Evolutionary conservation across 306 rosid genomes (phyloP).

Genomic region (Purshia tridentata): DNA sequence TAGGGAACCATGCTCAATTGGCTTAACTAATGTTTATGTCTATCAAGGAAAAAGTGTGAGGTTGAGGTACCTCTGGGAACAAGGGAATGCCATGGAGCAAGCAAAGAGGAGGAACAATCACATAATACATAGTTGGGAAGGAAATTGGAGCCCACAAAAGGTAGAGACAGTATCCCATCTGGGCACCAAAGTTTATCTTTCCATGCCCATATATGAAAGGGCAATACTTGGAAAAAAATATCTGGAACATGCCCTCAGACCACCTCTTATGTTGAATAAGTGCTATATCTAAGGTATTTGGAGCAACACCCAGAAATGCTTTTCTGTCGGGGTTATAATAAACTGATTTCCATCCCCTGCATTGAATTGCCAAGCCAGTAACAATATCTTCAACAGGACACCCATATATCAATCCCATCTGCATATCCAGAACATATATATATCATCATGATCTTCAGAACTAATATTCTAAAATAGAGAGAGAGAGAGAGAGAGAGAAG

Average conservation of each 20-base stretch:
- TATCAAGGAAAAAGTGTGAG: neutral
- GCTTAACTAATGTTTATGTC: neutral
- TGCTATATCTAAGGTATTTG: slow-evolving; percentile 45
- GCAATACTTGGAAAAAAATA: slow-evolving; percentile 66
- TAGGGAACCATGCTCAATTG: neutral
- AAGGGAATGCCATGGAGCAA: slow-evolving; percentile 49
- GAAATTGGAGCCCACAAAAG: slow-evolving; percentile 75
- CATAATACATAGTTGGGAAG: slow-evolving; percentile 49
- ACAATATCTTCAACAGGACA: slow-evolving; percentile 56
- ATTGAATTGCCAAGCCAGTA: slow-evolving; percentile 55
- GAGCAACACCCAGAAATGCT: slow-evolving; percentile 66
- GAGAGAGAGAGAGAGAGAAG: slow-evolving; percentile 1
- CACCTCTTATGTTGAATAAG: slow-evolving; percentile 62
- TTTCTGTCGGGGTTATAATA: slow-evolving; percentile 60
- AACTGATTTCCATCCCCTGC: slow-evolving; percentile 73
- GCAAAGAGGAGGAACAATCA: slow-evolving; percentile 53
- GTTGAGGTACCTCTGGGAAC: slow-evolving; percentile 58
- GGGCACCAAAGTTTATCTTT: slow-evolving; percentile 50
- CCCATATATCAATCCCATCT: slow-evolving; percentile 75
- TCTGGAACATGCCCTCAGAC: slow-evolving; percentile 61
- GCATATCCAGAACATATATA: slow-evolving; percentile 15
- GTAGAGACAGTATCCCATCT: slow-evolving; percentile 58
- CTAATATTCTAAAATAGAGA: neutral
- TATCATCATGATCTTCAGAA: neutral
- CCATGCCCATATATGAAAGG: slow-evolving; percentile 70